Conservation (phyloP, 768 basidiomycete species). For the Termitomyces sp. region DNA sequence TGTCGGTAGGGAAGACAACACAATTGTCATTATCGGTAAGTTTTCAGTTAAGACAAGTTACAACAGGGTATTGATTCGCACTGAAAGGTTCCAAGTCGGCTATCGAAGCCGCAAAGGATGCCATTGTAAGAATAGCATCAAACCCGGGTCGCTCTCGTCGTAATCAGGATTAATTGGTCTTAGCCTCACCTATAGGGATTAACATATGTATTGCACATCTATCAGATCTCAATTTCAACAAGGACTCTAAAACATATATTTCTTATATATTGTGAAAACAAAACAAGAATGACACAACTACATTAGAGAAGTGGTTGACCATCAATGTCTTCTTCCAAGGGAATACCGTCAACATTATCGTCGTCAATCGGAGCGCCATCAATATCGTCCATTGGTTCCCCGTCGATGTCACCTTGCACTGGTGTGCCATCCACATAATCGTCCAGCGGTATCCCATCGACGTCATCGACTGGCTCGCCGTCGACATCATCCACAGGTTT, state of each 20-base stretch:
- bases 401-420: conserved; percentile 35
- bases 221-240: background rate
- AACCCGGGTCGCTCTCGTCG: conserved; percentile 34
- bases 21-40: conserved; percentile 83
- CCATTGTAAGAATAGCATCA: conserved; percentile 58
- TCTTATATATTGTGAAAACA: background rate
- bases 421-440: conserved; percentile 43
- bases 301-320: background rate
- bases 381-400: conserved; percentile 21
- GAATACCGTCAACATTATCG: conserved; percentile 8
- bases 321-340: conserved; percentile 13
- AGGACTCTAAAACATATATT: background rate
- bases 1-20: conserved; percentile 82
- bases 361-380: conserved; percentile 14
- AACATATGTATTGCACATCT: background rate
- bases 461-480: conserved; percentile 32
- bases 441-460: conserved; percentile 39
- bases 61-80: conserved; percentile 3
- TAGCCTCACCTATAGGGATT: conserved; percentile 1
- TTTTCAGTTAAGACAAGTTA: conserved; percentile 1
- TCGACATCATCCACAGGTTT: conserved; percentile 42
- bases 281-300: background rate
- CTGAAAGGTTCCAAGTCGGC: conserved; percentile 58
- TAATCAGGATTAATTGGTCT: conserved; percentile 21
- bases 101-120: conserved; percentile 68